phyloP scores from a whole-genome alignment of 345 rosid genomes.

The Lepidium africanum region DNA sequence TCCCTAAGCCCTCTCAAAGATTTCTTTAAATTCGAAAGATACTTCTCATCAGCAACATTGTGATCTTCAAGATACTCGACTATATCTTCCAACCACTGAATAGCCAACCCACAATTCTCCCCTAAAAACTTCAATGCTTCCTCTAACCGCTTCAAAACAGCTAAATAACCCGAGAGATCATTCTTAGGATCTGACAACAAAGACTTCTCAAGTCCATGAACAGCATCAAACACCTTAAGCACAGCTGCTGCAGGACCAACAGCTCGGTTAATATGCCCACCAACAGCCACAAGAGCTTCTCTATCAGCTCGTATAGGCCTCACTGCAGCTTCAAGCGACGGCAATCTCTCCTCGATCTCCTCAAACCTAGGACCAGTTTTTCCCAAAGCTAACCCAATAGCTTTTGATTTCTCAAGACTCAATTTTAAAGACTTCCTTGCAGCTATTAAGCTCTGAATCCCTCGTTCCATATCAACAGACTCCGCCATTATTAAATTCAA shows the following conservation, averaged over 20 bases:
- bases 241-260: slow-evolving; percentile 99
- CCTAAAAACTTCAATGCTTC: slow-evolving; percentile 90
- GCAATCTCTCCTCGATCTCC: slow-evolving; percentile 72
- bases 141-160: slow-evolving; percentile 80
- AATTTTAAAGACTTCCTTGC: slow-evolving; percentile 62
- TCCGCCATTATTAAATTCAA: slow-evolving; percentile 37
- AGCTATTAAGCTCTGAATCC: slow-evolving; percentile 48
- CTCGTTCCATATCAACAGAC: slow-evolving; percentile 9
- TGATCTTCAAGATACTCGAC: slow-evolving; percentile 94
- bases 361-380: slow-evolving; percentile 69
- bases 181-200: slow-evolving; percentile 74
- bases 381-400: slow-evolving; percentile 46
- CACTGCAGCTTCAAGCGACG: slow-evolving; percentile 69
- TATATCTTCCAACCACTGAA: slow-evolving; percentile 98
- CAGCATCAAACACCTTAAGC: slow-evolving; percentile 97
- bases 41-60: slow-evolving; percentile 63
- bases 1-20: slow-evolving; percentile 59
- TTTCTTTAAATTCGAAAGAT: slow-evolving; percentile 61
- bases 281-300: slow-evolving; percentile 75
- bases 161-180: slow-evolving; percentile 74
- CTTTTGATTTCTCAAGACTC: slow-evolving; percentile 78
- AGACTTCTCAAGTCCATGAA: slow-evolving; percentile 90
- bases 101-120: slow-evolving; percentile 89
- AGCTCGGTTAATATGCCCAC: slow-evolving; percentile 95
- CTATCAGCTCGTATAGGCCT: slow-evolving; percentile 91